These are phyloP conservation scores for Chlorophyllum brunneum DNA, from an alignment of 768 basidiomycete species.

Conservation along the genomic window DNA sequence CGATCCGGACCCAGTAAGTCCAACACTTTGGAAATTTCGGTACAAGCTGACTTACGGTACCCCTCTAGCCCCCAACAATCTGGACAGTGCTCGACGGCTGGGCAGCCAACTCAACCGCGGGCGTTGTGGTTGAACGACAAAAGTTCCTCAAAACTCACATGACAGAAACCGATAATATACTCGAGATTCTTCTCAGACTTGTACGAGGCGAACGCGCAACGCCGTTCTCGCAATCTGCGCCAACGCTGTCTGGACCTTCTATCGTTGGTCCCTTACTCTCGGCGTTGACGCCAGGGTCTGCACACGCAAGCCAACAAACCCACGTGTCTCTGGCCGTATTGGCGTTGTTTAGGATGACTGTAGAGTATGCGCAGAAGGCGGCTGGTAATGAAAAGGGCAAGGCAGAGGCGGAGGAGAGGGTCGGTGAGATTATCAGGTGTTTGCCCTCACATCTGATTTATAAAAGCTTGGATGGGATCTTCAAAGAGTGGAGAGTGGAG, in stretches of 20 bases:
- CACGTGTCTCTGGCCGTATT: slow-evolving; percentile 92
- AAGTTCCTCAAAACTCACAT: slow-evolving; percentile 89
- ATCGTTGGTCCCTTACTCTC: slow-evolving; percentile 68
- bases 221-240: slow-evolving; percentile 60
- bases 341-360: slow-evolving; percentile 81
- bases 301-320: slow-evolving; percentile 86
- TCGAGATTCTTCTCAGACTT: slow-evolving; percentile 90
- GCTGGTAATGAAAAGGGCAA: slow-evolving; percentile 59
- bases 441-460: slow-evolving; percentile 85
- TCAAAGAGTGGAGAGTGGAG: slow-evolving; percentile 86
- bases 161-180: slow-evolving; percentile 78
- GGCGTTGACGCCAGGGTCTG: slow-evolving; percentile 69
- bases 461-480: slow-evolving; percentile 91
- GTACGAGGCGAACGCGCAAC: slow-evolving; percentile 86
- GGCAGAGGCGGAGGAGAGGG: slow-evolving; percentile 65
- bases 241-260: slow-evolving; percentile 56
- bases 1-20: slow-evolving; percentile 91
- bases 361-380: slow-evolving; percentile 78
- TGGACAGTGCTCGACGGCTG: slow-evolving; percentile 88
- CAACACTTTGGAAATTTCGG: neutral
- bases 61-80: slow-evolving; percentile 79
- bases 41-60: slow-evolving; percentile 5
- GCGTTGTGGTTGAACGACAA: slow-evolving; percentile 70
- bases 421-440: slow-evolving; percentile 88
- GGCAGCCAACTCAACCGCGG: slow-evolving; percentile 81